phyloP scores from a whole-genome alignment of 2,329 filamentous ascomycete genomes.

The Pseudocercospora ulei region DNA sequence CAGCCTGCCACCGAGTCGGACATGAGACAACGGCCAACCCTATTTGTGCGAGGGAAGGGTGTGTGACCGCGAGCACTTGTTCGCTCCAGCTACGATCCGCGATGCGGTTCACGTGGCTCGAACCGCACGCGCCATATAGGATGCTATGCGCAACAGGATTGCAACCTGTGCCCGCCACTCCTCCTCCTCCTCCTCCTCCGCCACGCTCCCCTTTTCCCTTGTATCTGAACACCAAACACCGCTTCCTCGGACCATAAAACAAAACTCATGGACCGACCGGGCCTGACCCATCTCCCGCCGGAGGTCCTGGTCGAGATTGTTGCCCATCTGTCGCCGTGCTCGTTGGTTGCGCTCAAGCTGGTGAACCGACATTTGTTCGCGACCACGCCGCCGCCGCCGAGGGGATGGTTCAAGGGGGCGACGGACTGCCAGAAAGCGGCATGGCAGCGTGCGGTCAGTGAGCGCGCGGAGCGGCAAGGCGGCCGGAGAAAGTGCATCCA shows the following conservation, averaged over 20 bases:
- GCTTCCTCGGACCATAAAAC: not conserved
- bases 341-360: constrained; percentile 36
- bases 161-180: too few species aligned
- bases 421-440: constrained; percentile 26
- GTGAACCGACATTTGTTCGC: constrained; percentile 31
- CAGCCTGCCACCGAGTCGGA: constrained; percentile 12
- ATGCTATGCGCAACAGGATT: too few species aligned
- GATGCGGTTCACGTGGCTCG: constrained; percentile 3
- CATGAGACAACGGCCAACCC: constrained; percentile 9
- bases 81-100: constrained; percentile 11
- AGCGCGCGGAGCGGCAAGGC: constrained; percentile 18
- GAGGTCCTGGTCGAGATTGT: constrained; percentile 33
- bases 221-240: not conserved
- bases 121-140: constrained; percentile 4
- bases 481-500: constrained; percentile 25
- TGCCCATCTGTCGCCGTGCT: constrained; percentile 34
- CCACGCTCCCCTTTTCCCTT: too few species aligned
- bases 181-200: too few species aligned
- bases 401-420: constrained; percentile 19
- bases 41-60: too few species aligned
- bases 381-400: constrained; percentile 15
- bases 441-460: constrained; percentile 22
- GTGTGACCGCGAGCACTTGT: constrained; percentile 8
- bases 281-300: constrained; percentile 32
- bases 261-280: constrained; percentile 5